phyloP scores from a whole-genome alignment of 106 monocot genomes.

The Dendrobium catenatum region DNA sequence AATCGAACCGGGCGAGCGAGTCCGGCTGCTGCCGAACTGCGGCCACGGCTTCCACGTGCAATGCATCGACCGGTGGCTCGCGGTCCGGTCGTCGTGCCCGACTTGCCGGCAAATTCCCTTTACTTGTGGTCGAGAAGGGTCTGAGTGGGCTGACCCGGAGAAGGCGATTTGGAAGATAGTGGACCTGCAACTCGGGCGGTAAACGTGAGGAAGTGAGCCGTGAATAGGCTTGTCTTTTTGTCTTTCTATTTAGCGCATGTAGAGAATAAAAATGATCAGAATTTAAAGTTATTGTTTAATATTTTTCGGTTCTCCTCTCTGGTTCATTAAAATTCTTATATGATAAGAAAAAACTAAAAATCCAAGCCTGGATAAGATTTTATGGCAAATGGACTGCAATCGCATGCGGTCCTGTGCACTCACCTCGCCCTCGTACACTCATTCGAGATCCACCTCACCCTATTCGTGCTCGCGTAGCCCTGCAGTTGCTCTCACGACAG shows the following conservation, averaged over 20 bases:
- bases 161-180: neutral
- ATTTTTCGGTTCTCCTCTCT: too few species aligned
- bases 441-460: too few species aligned
- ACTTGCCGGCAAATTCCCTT: constrained; percentile 34
- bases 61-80: constrained; percentile 40
- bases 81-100: constrained; percentile 27
- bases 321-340: too few species aligned
- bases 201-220: neutral
- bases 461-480: too few species aligned
- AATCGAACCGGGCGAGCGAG: constrained; percentile 32
- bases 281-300: too few species aligned
- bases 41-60: constrained; percentile 35
- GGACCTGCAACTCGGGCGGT: neutral
- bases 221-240: neutral
- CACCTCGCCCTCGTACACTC: too few species aligned
- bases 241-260: neutral
- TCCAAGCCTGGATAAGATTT: too few species aligned
- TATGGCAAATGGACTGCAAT: too few species aligned
- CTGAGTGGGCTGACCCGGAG: constrained; percentile 8
- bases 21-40: constrained; percentile 35
- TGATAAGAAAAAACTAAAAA: too few species aligned
- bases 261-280: too few species aligned
- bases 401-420: too few species aligned
- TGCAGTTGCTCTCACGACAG: too few species aligned
- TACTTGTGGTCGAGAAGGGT: neutral